Percentiles rank a stretch among this genome's conserved stretches.
Evolutionary conservation across 768 basidiomycete species (phyloP).

Genomic region (Suillus hirtellus): DNA sequence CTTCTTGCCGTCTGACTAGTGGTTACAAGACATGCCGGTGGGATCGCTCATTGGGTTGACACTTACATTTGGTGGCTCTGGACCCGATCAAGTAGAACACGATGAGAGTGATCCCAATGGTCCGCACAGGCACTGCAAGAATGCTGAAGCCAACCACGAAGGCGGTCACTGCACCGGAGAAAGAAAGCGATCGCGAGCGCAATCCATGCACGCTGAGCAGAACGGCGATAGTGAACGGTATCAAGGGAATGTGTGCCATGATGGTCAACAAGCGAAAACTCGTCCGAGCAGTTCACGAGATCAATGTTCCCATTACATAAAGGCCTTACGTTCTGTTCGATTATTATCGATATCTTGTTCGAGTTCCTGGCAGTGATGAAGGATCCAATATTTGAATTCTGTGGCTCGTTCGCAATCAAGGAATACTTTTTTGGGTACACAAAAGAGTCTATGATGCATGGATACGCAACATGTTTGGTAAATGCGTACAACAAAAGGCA

Average conservation of each 20-base stretch:
- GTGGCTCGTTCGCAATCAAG: not conserved
- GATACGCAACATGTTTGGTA: not conserved
- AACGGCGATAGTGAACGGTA: constrained; percentile 50
- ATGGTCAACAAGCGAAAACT: not conserved
- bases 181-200: constrained; percentile 72
- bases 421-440: not conserved
- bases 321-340: not conserved
- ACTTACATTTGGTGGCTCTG: constrained; percentile 78
- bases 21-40: constrained; percentile 1
- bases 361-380: not conserved
- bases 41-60: not conserved
- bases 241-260: constrained; percentile 30
- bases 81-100: constrained; percentile 81
- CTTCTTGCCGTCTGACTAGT: constrained; percentile 61
- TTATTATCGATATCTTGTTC: too few species aligned
- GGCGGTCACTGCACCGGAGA: constrained; percentile 74
- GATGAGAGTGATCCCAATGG: constrained; percentile 67
- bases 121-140: constrained; percentile 64
- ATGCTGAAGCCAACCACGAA: constrained; percentile 73
- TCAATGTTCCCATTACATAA: not conserved
- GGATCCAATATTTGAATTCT: not conserved
- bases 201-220: constrained; percentile 68
- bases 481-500: not conserved
- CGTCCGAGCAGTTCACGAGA: not conserved
- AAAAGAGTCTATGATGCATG: not conserved